Evolutionary conservation across 352 stramenopile species (phyloP).

Genomic region (Phytophthora vignae): DNA sequence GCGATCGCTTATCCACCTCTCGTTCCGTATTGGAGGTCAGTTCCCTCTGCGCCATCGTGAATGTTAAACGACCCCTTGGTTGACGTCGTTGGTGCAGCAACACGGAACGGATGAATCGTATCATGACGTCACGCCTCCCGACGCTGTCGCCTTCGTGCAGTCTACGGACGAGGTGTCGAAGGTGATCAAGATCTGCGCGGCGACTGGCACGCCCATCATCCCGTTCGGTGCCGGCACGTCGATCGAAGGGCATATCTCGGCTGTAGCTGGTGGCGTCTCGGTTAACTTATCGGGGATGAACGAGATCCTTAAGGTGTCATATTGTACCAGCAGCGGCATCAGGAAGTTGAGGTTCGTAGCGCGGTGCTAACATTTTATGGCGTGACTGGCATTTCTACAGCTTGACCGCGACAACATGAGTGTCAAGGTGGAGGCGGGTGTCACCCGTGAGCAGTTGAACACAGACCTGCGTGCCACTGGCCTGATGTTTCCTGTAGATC

Average conservation of each 20-base stretch:
- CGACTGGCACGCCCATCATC: constrained; percentile 88
- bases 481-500: constrained; percentile 96
- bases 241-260: constrained; percentile 95
- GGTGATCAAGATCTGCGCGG: constrained; percentile 89
- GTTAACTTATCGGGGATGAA: constrained; percentile 89
- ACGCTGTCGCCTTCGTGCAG: constrained; percentile 85
- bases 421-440: constrained; percentile 91
- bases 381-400: constrained; percentile 3
- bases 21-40: constrained; percentile 52
- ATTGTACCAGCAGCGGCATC: background rate
- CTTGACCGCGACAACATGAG: constrained; percentile 73
- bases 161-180: constrained; percentile 85
- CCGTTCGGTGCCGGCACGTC: constrained; percentile 93
- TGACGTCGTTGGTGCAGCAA: constrained; percentile 32
- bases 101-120: constrained; percentile 92
- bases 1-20: constrained; percentile 68
- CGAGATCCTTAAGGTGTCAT: constrained; percentile 52
- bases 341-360: background rate
- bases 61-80: background rate
- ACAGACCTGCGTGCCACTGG: constrained; percentile 79
- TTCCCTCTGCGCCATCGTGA: background rate
- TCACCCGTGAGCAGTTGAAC: constrained; percentile 93
- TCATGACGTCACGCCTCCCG: constrained; percentile 81
- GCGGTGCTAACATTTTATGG: background rate
- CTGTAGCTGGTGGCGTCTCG: constrained; percentile 86